These are phyloP conservation scores for Suillus tomentosus DNA, from an alignment of 768 basidiomycete species.

Conservation along the genomic window DNA sequence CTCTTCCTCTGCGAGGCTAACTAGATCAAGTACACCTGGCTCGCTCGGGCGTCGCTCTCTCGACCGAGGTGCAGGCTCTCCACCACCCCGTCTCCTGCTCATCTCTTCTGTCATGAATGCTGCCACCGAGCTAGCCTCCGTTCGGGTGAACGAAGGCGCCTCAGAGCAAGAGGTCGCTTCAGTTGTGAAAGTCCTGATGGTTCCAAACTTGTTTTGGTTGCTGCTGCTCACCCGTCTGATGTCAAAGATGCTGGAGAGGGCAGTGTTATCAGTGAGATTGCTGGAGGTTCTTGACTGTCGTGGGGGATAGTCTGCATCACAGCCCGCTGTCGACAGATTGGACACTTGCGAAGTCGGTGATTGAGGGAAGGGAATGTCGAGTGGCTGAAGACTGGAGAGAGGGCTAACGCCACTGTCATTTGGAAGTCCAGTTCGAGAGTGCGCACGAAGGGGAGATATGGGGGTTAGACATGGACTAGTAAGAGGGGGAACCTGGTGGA, in stretches of 20 bases:
- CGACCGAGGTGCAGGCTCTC: constrained; percentile 29
- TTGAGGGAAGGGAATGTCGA: constrained; percentile 33
- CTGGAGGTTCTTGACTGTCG: constrained; percentile 69
- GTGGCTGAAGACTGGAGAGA: constrained; percentile 22
- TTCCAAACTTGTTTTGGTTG: constrained; percentile 66
- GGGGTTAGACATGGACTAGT: constrained; percentile 39
- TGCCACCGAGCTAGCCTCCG: constrained; percentile 63
- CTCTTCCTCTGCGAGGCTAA: constrained; percentile 72
- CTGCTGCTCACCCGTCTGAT: constrained; percentile 43
- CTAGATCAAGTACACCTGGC: constrained; percentile 57
- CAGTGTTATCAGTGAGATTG: constrained; percentile 54
- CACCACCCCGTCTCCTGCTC: constrained; percentile 38
- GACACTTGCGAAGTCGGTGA: constrained; percentile 42
- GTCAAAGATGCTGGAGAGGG: constrained; percentile 68
- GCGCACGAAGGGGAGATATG: constrained; percentile 55
- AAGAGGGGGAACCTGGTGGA: constrained; percentile 42
- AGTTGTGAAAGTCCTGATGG: constrained; percentile 80
- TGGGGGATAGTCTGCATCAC: constrained; percentile 37
- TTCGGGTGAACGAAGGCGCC: constrained; percentile 59
- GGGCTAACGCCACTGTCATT: constrained; percentile 14
- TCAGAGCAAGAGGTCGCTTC: constrained; percentile 72
- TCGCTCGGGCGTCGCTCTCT: constrained; percentile 71
- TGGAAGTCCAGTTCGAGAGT: constrained; percentile 24
- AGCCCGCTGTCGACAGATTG: constrained; percentile 36
- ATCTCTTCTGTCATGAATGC: constrained; percentile 48